A percentile compares a stretch with the other conserved stretches of the same genome.
Evolutionary conservation across 805 yeast genomes (phyloP).

Genomic region (Metschnikowia koreensis): DNA sequence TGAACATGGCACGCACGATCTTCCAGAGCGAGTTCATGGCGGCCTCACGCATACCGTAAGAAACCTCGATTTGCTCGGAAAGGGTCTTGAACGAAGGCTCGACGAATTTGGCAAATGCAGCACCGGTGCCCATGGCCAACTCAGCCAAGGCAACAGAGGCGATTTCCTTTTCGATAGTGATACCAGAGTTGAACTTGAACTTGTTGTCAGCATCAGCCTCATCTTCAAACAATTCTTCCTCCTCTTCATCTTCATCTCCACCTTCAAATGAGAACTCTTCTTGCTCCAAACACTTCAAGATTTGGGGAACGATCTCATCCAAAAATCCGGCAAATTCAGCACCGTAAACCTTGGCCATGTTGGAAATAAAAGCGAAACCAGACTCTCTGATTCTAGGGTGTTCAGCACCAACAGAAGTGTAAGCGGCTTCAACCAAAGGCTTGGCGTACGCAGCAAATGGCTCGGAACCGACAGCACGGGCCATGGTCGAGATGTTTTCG

Average conservation of each 20-base stretch:
- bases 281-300: conserved; percentile 79
- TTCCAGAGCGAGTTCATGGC: conserved; percentile 83
- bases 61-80: conserved; percentile 72
- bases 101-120: conserved; percentile 72
- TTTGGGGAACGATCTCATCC: conserved; percentile 77
- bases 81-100: conserved; percentile 65
- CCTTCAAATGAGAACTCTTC: conserved; percentile 71
- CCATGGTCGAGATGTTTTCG: conserved; percentile 92
- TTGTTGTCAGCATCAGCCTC: conserved; percentile 58
- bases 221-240: conserved; percentile 37
- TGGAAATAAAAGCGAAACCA: conserved; percentile 88
- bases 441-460: conserved; percentile 82
- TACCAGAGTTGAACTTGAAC: conserved; percentile 87
- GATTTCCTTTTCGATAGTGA: conserved; percentile 92
- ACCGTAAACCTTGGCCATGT: conserved; percentile 93
- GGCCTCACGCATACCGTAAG: conserved; percentile 88
- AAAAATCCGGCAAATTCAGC: conserved; percentile 85
- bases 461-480: conserved; percentile 93
- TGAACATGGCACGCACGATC: conserved; percentile 67
- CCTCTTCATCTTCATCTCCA: conserved; percentile 52
- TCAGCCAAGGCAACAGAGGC: conserved; percentile 90
- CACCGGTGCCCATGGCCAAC: conserved; percentile 83
- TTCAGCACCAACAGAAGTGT: conserved; percentile 70
- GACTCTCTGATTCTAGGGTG: conserved; percentile 89
- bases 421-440: conserved; percentile 86